Conservation (phyloP, 1,139 yeast genomes). For the Meyerozyma guilliermondii region DNA sequence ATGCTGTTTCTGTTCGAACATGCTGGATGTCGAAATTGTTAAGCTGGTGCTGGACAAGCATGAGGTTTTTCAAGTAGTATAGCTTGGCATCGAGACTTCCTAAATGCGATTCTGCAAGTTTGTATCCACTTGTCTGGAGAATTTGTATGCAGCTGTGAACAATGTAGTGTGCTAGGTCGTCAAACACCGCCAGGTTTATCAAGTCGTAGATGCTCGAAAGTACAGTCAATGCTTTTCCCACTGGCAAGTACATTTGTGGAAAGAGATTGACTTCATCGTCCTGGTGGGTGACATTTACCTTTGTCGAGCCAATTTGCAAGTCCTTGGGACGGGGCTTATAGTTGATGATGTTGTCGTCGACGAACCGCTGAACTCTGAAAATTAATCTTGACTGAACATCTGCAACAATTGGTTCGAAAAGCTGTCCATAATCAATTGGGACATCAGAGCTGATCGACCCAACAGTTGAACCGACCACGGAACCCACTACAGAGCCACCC, state of each 20-base stretch:
- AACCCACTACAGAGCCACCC: slow-evolving; percentile 10
- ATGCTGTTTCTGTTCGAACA: slow-evolving; percentile 62
- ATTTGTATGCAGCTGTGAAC: slow-evolving; percentile 70
- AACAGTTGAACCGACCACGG: slow-evolving; percentile 9
- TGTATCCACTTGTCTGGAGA: slow-evolving; percentile 49
- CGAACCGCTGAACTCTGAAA: slow-evolving; percentile 68
- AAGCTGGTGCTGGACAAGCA: slow-evolving; percentile 66
- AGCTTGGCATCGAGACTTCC: slow-evolving; percentile 55
- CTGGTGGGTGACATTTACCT: slow-evolving; percentile 12
- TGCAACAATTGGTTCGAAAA: slow-evolving; percentile 66
- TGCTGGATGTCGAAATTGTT: slow-evolving; percentile 78
- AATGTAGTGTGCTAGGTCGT: slow-evolving; percentile 82
- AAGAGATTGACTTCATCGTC: slow-evolving; percentile 18
- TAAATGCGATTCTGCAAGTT: slow-evolving; percentile 33
- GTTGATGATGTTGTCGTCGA: slow-evolving; percentile 61
- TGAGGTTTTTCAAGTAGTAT: slow-evolving; percentile 66
- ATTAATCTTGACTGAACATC: slow-evolving; percentile 79
- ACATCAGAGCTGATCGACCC: slow-evolving; percentile 10
- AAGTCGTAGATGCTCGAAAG: slow-evolving; percentile 77
- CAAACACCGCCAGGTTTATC: slow-evolving; percentile 72
- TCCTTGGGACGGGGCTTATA: slow-evolving; percentile 69
- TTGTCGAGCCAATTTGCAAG: slow-evolving; percentile 51
- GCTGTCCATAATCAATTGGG: slow-evolving; percentile 44
- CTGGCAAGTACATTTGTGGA: slow-evolving; percentile 65
- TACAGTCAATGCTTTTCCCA: slow-evolving; percentile 64